A percentile compares a stretch with the other conserved stretches of the same genome.
Evolutionary conservation across 2,329 filamentous ascomycete species (phyloP).

Genomic region (Boeremia exigua): DNA sequence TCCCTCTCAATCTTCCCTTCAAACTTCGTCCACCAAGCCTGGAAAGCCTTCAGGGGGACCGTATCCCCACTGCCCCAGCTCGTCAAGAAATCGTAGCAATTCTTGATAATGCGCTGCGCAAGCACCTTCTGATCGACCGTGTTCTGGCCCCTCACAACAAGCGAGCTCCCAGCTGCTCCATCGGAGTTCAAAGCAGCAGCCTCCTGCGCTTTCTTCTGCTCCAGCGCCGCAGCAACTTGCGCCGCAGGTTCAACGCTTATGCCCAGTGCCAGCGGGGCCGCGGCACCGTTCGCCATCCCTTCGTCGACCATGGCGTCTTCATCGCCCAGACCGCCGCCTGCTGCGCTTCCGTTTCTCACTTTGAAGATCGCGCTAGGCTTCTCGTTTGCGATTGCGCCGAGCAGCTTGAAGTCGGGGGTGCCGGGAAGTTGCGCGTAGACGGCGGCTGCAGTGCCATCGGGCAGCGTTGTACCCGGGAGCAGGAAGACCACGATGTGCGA

Average conservation of each 20-base stretch:
- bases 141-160: slow-evolving; percentile 46
- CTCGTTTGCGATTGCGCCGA: slow-evolving; percentile 86
- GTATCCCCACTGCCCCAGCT: slow-evolving; percentile 84
- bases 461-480: slow-evolving; percentile 77
- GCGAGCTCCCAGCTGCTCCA: slow-evolving; percentile 27
- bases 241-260: slow-evolving; percentile 80
- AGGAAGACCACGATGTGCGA: slow-evolving; percentile 87
- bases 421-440: slow-evolving; percentile 83
- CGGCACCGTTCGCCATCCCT: slow-evolving; percentile 24
- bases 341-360: slow-evolving; percentile 57
- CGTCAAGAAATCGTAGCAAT: slow-evolving; percentile 95
- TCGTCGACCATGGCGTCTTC: slow-evolving; percentile 59
- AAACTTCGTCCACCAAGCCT: slow-evolving; percentile 98
- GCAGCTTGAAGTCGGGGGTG: slow-evolving; percentile 73
- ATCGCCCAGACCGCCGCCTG: slow-evolving; percentile 44
- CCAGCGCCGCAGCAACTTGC: slow-evolving; percentile 73
- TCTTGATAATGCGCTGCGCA: slow-evolving; percentile 92
- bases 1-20: slow-evolving; percentile 84
- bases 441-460: slow-evolving; percentile 78
- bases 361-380: slow-evolving; percentile 95
- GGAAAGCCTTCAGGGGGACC: slow-evolving; percentile 91
- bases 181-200: slow-evolving; percentile 31
- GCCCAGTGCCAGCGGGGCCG: slow-evolving; percentile 68
- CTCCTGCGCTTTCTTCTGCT: slow-evolving; percentile 59
- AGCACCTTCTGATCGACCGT: slow-evolving; percentile 69